These are phyloP conservation scores for Cyberlindnera maritima DNA, from an alignment of 805 yeast genomes.

Conservation along the genomic window DNA sequence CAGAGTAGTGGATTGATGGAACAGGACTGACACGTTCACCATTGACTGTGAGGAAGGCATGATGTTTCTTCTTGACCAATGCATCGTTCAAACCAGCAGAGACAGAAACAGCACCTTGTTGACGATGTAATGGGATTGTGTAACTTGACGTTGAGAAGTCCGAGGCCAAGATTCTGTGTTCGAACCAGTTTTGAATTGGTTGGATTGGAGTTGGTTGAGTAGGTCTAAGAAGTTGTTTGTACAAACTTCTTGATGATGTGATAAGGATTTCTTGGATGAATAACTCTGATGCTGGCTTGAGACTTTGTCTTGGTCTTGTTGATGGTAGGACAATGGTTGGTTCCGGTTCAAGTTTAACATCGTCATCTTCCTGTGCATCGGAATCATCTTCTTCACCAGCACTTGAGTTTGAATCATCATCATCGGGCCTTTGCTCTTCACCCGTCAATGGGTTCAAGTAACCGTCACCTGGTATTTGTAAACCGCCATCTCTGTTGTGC, in stretches of 20 bases:
- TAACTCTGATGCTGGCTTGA: slow-evolving; percentile 18
- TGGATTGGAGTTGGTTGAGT: slow-evolving; percentile 17
- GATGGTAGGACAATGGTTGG: slow-evolving; percentile 11
- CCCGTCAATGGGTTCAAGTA: slow-evolving; percentile 11
- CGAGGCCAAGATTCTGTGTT: slow-evolving; percentile 35
- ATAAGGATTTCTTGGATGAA: slow-evolving; percentile 30
- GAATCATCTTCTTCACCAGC: slow-evolving; percentile 10
- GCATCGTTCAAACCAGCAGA: slow-evolving; percentile 42
- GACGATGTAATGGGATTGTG: slow-evolving; percentile 45
- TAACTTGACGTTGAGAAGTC: slow-evolving; percentile 36
- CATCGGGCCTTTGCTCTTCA: slow-evolving; percentile 6
- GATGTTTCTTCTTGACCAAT: slow-evolving; percentile 37
- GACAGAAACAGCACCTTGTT: slow-evolving; percentile 45
- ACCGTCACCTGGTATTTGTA: slow-evolving; percentile 10
- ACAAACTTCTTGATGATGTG: slow-evolving; percentile 30
- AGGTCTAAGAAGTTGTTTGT: slow-evolving; percentile 28
- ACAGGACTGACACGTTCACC: slow-evolving; percentile 43
- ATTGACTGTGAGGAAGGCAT: slow-evolving; percentile 39
- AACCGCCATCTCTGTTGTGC: slow-evolving; percentile 11
- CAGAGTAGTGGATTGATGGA: slow-evolving; percentile 40
- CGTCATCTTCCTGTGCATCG: slow-evolving; percentile 5
- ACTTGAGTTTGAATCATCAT: slow-evolving; percentile 5
- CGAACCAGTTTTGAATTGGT: slow-evolving; percentile 33
- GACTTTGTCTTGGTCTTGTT: slow-evolving; percentile 7
- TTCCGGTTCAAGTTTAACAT: neutral